phyloP scores from a whole-genome alignment of 2,329 filamentous ascomycete species.

The Epichloe typhina region DNA sequence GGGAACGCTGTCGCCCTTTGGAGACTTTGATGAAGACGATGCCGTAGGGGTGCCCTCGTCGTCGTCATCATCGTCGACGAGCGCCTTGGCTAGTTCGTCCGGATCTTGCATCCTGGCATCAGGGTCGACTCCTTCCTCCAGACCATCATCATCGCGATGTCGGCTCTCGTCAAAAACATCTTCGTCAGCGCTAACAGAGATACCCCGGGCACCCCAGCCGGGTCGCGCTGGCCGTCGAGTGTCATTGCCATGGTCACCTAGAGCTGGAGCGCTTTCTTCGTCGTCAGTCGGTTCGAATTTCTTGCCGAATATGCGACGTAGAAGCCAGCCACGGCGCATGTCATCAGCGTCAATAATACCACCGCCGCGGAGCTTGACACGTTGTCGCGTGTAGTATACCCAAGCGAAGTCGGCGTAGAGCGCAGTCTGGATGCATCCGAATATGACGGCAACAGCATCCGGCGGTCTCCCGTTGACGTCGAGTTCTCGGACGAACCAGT shows the following conservation, averaged over 20 bases:
- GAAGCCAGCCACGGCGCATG: constrained; percentile 70
- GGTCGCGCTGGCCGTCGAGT: constrained; percentile 24
- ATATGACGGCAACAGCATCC: constrained; percentile 66
- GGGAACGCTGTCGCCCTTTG: constrained; percentile 16
- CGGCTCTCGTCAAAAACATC: constrained; percentile 38
- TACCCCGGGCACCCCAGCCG: constrained; percentile 51
- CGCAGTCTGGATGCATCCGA: constrained; percentile 78
- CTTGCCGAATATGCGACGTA: constrained; percentile 63
- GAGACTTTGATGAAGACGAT: constrained; percentile 13
- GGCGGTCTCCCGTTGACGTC: constrained; percentile 45
- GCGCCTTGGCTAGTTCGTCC: constrained; percentile 47
- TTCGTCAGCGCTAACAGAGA: constrained; percentile 54
- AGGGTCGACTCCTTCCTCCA: constrained; percentile 36
- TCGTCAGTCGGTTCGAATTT: constrained; percentile 40
- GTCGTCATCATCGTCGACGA: constrained; percentile 38
- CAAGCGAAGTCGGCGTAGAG: constrained; percentile 91
- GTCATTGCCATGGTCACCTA: constrained; percentile 24
- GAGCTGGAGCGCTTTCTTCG: constrained; percentile 43
- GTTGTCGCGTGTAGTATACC: constrained; percentile 89
- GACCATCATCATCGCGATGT: constrained; percentile 31
- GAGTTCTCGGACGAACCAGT: constrained; percentile 66
- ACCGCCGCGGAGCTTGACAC: constrained; percentile 80
- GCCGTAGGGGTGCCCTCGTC: constrained; percentile 16
- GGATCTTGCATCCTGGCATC: constrained; percentile 55
- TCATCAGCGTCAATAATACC: constrained; percentile 86